Percentiles rank a stretch among this genome's conserved stretches.
These are phyloP conservation scores for Phytophthora multivora DNA, from an alignment of 352 stramenopile species.

Conservation along the genomic window DNA sequence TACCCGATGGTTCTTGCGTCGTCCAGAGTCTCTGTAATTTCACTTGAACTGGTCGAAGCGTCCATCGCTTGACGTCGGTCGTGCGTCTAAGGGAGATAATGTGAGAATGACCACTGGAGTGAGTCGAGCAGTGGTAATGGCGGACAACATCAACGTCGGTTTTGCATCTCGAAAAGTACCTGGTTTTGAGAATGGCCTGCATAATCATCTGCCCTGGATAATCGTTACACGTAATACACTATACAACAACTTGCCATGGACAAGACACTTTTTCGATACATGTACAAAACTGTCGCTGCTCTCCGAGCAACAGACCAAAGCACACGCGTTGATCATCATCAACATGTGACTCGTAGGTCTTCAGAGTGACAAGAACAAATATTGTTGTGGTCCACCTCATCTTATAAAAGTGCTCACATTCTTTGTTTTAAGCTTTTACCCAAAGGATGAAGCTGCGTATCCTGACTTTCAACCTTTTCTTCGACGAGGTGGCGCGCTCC, in stretches of 20 bases:
- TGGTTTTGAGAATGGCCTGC: neutral
- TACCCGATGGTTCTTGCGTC: neutral
- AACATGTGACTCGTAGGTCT: too few relatives aligned
- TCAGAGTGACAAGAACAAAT: neutral
- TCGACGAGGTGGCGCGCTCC: slow-evolving; percentile 63
- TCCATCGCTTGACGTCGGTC: too few relatives aligned
- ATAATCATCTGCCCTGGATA: neutral
- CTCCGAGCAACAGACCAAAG: too few relatives aligned
- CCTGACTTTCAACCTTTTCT: slow-evolving; percentile 81
- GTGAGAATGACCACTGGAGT: neutral
- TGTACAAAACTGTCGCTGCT: too few relatives aligned
- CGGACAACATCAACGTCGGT: neutral
- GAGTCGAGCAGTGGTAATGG: neutral
- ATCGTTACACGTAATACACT: too few relatives aligned
- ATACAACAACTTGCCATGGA: too few relatives aligned
- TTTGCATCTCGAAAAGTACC: neutral
- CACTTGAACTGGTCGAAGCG: neutral
- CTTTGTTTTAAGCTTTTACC: too few relatives aligned
- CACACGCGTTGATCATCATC: too few relatives aligned
- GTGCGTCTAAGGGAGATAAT: neutral
- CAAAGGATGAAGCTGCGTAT: slow-evolving; percentile 58
- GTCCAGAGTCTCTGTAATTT: neutral
- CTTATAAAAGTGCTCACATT: too few relatives aligned
- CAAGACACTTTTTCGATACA: too few relatives aligned
- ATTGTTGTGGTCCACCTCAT: neutral